These are phyloP conservation scores for Lepraria neglecta DNA, from an alignment of 495 filamentous ascomycete species.

Conservation along the genomic window DNA sequence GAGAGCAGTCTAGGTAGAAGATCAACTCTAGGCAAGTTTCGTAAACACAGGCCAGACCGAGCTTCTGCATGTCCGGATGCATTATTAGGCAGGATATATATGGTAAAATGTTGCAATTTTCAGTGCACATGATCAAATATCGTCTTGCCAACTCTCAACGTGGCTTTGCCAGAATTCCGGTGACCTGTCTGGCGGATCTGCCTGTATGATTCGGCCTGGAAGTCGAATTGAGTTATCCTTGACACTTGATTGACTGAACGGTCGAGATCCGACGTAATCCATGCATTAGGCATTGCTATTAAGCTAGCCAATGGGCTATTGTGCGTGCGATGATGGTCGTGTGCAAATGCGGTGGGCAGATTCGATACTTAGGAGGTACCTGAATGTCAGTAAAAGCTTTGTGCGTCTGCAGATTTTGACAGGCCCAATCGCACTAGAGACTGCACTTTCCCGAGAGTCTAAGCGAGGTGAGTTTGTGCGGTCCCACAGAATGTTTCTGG, in stretches of 20 bases:
- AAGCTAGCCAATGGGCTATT: no score
- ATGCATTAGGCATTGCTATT: no score
- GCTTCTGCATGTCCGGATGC: not conserved
- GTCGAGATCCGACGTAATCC: no score
- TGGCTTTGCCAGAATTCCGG: not conserved
- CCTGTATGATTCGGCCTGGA: not conserved
- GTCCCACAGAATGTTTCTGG: not conserved
- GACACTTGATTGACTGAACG: no score
- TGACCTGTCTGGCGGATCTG: not conserved
- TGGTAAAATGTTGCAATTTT: not conserved
- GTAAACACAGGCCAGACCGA: no score
- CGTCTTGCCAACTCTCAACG: not conserved
- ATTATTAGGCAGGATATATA: not conserved
- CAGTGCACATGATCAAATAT: slow-evolving; percentile 4
- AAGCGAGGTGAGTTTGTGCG: not conserved
- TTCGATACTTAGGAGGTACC: slow-evolving; percentile 1
- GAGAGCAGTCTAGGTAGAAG: not conserved
- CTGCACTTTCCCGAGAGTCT: not conserved
- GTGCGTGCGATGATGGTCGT: not conserved
- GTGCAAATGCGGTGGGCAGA: not conserved
- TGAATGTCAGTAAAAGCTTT: not conserved
- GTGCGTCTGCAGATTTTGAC: slow-evolving; percentile 3
- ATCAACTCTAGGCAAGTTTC: not conserved
- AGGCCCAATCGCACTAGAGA: slow-evolving; percentile 2
- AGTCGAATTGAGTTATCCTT: no score